Percentiles rank a stretch among this genome's conserved stretches.
These are phyloP conservation scores for Rhodotorula paludigena DNA, from an alignment of 768 basidiomycete genomes.

Conservation along the genomic window DNA sequence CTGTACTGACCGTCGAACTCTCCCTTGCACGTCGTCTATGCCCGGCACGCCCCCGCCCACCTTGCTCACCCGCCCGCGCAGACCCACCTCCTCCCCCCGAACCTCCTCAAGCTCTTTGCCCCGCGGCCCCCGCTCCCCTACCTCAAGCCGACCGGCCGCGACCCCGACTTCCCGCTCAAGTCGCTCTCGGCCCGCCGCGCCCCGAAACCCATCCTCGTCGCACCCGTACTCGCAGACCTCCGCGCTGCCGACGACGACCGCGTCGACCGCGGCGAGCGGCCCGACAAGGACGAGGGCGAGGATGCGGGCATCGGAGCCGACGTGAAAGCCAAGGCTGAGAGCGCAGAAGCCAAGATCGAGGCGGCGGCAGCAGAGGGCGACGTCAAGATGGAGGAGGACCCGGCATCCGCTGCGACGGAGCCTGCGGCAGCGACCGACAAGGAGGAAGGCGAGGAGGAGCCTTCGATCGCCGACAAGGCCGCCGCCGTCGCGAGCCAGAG, in stretches of 20 bases:
- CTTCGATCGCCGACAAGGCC: constrained; percentile 2
- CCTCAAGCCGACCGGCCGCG: constrained; percentile 73
- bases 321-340: background rate
- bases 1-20: background rate
- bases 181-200: constrained; percentile 22
- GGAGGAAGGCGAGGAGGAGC: constrained; percentile 23
- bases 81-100: constrained; percentile 82
- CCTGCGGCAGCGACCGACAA: too few relatives aligned
- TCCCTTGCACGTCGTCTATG: too few relatives aligned
- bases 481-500: constrained; percentile 53
- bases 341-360: background rate
- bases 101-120: constrained; percentile 92
- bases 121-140: constrained; percentile 87
- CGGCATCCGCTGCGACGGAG: background rate
- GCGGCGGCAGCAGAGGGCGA: background rate
- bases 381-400: background rate
- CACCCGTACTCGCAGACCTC: constrained; percentile 62
- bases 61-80: background rate
- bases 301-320: background rate
- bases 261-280: constrained; percentile 33
- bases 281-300: background rate
- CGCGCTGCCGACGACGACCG: constrained; percentile 68
- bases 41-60: background rate
- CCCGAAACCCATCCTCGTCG: constrained; percentile 67
- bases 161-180: constrained; percentile 56